Conservation (phyloP, 495 filamentous ascomycete genomes). For the Endocarpon pusillum region DNA sequence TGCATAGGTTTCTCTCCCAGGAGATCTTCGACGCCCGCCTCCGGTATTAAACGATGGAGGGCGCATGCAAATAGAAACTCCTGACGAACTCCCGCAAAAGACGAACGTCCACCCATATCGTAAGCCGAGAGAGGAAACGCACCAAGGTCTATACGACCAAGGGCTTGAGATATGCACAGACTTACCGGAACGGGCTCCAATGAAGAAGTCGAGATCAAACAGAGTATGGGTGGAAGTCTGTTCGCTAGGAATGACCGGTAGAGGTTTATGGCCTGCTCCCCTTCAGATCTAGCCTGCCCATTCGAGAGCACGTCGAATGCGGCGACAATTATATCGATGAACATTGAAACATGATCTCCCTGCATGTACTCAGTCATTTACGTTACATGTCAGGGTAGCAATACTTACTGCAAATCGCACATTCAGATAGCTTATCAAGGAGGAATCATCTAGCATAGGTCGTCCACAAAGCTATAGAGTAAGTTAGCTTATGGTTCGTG, state of each 20-base stretch:
- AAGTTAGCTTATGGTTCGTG: slow-evolving; percentile 11
- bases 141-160: slow-evolving; percentile 58
- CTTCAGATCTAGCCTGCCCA: slow-evolving; percentile 64
- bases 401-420: slow-evolving; percentile 56
- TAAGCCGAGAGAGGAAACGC: slow-evolving; percentile 69
- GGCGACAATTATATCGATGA: slow-evolving; percentile 66
- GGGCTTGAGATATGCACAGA: slow-evolving; percentile 61
- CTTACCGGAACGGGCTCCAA: slow-evolving; percentile 55
- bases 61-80: slow-evolving; percentile 89
- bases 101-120: slow-evolving; percentile 52
- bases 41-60: slow-evolving; percentile 64
- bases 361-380: slow-evolving; percentile 15
- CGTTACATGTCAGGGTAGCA: neutral
- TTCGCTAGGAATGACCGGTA: slow-evolving; percentile 86
- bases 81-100: slow-evolving; percentile 68
- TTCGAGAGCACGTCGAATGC: slow-evolving; percentile 83
- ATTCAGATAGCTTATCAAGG: slow-evolving; percentile 60
- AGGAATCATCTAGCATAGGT: slow-evolving; percentile 67
- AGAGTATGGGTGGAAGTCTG: slow-evolving; percentile 69
- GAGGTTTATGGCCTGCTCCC: slow-evolving; percentile 50
- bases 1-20: slow-evolving; percentile 78
- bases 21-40: slow-evolving; percentile 59
- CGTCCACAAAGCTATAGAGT: slow-evolving; percentile 53
- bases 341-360: slow-evolving; percentile 59
- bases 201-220: slow-evolving; percentile 38